phyloP scores from a whole-genome alignment of 352 stramenopile species.

The Globisporangium paroecandrum region DNA sequence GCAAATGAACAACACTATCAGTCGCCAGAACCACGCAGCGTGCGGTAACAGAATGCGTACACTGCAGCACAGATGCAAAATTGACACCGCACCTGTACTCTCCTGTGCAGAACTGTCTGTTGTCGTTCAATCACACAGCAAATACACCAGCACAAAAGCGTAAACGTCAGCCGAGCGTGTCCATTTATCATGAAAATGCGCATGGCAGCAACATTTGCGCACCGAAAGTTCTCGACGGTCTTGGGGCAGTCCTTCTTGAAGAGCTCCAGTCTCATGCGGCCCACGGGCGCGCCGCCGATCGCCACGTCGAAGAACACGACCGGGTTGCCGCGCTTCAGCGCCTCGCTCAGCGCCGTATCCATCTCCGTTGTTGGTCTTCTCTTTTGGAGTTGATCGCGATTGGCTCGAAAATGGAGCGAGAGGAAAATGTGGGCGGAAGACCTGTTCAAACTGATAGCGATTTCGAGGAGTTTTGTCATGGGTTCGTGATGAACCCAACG shows the following conservation, averaged over 20 bases:
- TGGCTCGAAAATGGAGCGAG: not conserved
- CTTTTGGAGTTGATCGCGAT: not conserved
- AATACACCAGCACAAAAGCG: conserved; percentile 1
- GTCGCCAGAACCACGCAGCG: not conserved
- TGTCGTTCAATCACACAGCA: conserved; percentile 2
- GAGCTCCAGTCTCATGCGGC: conserved; percentile 93
- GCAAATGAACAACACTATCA: not conserved
- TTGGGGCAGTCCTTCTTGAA: conserved; percentile 95
- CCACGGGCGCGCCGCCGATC: conserved; percentile 83
- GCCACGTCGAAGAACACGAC: conserved; percentile 96
- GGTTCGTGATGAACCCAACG: not conserved
- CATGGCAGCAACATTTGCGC: not conserved
- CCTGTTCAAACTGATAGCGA: not conserved
- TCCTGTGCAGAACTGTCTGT: conserved; percentile 95
- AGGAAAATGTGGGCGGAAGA: not conserved
- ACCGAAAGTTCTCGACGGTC: conserved; percentile 96
- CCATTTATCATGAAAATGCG: not conserved
- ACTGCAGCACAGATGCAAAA: conserved; percentile 12
- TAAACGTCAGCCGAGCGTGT: not conserved
- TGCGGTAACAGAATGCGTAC: not conserved
- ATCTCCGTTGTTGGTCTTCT: conserved; percentile 29
- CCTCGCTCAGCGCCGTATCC: conserved; percentile 89
- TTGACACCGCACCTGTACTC: conserved; percentile 83
- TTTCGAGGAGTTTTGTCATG: not conserved
- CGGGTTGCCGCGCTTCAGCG: conserved; percentile 89